Evolutionary conservation across 306 rosid genomes (phyloP).

Genomic region (Acacia acuminata): DNA sequence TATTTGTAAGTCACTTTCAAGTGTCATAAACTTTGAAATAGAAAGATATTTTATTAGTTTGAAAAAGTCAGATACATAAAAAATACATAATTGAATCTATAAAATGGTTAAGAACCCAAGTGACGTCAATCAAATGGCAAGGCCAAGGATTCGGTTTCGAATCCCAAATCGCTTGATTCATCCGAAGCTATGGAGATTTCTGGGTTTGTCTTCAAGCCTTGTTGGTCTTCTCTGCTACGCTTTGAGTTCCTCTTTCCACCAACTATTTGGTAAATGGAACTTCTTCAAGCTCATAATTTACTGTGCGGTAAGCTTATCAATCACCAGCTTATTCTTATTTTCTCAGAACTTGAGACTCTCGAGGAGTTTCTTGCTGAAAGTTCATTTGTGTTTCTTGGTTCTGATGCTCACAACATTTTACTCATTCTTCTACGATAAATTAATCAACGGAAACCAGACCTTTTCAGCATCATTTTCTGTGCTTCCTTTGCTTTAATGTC

Average conservation of each 20-base stretch:
- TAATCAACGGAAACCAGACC: background rate
- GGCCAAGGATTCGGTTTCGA: background rate
- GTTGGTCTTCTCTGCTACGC: background rate
- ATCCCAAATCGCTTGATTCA: background rate
- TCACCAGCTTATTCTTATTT: background rate
- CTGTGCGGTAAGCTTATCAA: background rate
- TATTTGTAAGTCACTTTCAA: background rate
- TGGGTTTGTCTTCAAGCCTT: slow-evolving; percentile 6
- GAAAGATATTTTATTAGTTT: too few relatives aligned
- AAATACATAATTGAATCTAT: too few relatives aligned
- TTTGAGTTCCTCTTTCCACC: slow-evolving; percentile 1
- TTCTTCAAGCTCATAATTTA: background rate
- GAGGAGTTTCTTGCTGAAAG: background rate
- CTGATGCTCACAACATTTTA: slow-evolving; percentile 4
- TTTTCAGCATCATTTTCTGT: background rate
- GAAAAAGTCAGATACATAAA: background rate
- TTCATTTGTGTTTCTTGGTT: background rate
- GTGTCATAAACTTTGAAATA: background rate
- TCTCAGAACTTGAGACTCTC: background rate
- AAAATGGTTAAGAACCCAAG: background rate
- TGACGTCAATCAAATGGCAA: background rate
- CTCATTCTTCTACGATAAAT: background rate
- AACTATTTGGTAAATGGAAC: slow-evolving; percentile 9
- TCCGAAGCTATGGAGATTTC: slow-evolving; percentile 5
- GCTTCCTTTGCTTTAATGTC: slow-evolving; percentile 9